Conservation (phyloP, 2,329 filamentous ascomycete species). For the Sporothrix curviconia region DNA sequence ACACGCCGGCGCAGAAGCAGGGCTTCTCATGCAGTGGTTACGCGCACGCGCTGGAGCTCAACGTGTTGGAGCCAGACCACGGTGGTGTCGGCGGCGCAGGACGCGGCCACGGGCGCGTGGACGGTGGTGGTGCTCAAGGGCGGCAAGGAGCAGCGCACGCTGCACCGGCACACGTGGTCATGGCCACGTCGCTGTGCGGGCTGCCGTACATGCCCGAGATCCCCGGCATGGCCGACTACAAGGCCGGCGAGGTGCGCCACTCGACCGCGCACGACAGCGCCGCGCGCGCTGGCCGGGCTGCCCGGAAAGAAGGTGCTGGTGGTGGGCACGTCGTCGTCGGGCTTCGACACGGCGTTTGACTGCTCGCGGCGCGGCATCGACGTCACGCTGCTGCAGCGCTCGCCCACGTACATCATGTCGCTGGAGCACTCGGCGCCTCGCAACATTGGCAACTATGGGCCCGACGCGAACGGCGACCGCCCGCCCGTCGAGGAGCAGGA, state of each 20-base stretch:
- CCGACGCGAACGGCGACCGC: conserved; percentile 3
- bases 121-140: conserved; percentile 35
- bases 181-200: conserved; percentile 13
- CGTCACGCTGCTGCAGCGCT: conserved; percentile 76
- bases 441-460: conserved; percentile 2
- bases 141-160: conserved; percentile 5
- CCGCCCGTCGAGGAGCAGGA: conserved; percentile 5
- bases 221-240: conserved; percentile 4
- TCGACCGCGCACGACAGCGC: conserved; percentile 8
- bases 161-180: conserved; percentile 11
- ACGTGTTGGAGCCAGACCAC: conserved; percentile 26
- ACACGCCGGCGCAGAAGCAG: conserved; percentile 39
- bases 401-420: conserved; percentile 61
- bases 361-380: conserved; percentile 57
- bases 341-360: conserved; percentile 66
- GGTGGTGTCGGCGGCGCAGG: conserved; percentile 11
- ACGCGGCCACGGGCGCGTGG: conserved; percentile 48
- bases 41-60: conserved; percentile 36
- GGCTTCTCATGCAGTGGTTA: conserved; percentile 40
- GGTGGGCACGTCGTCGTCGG: conserved; percentile 74
- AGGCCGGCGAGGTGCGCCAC: conserved; percentile 2
- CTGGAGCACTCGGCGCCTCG: conserved; percentile 28
- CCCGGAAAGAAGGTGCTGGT: conserved; percentile 60
- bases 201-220: conserved; percentile 6
- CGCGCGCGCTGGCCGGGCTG: conserved; percentile 17